Evolutionary conservation across 2,329 filamentous ascomycete genomes (phyloP).

Genomic region (Coniochaeta sp.): DNA sequence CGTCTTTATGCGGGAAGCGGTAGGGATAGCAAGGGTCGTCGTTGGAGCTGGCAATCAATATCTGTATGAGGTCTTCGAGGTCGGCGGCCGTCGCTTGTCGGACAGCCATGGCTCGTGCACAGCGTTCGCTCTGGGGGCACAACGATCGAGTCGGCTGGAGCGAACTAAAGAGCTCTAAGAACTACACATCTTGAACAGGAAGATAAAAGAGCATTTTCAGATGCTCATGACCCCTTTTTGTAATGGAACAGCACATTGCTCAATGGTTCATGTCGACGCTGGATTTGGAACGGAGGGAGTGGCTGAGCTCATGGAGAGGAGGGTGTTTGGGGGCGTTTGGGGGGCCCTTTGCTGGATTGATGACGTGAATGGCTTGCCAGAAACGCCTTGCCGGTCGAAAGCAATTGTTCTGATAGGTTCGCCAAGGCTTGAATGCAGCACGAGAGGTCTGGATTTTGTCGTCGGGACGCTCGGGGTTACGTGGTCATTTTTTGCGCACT

Average conservation of each 20-base stretch:
- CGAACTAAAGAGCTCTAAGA: neutral
- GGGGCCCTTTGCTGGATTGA: neutral
- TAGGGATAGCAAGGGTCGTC: conserved; percentile 17
- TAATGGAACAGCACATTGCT: neutral
- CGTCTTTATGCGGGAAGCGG: conserved; percentile 13
- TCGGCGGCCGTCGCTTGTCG: conserved; percentile 12
- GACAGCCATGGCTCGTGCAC: conserved; percentile 1
- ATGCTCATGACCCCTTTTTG: neutral
- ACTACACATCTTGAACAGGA: neutral
- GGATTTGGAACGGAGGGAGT: neutral
- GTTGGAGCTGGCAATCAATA: conserved; percentile 13
- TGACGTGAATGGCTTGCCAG: neutral
- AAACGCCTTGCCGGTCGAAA: neutral
- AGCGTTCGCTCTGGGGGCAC: neutral
- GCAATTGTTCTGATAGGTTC: neutral
- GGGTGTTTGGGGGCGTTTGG: neutral
- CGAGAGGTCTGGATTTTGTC: neutral
- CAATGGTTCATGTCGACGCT: neutral
- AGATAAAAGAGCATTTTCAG: neutral
- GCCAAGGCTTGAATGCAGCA: neutral
- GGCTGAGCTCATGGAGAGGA: neutral
- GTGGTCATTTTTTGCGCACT: neutral
- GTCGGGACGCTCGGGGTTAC: neutral
- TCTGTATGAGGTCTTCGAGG: conserved; percentile 13
- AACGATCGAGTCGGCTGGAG: neutral